Conservation (phyloP, 106 monocot species). For the Platanthera guangdongensis region DNA sequence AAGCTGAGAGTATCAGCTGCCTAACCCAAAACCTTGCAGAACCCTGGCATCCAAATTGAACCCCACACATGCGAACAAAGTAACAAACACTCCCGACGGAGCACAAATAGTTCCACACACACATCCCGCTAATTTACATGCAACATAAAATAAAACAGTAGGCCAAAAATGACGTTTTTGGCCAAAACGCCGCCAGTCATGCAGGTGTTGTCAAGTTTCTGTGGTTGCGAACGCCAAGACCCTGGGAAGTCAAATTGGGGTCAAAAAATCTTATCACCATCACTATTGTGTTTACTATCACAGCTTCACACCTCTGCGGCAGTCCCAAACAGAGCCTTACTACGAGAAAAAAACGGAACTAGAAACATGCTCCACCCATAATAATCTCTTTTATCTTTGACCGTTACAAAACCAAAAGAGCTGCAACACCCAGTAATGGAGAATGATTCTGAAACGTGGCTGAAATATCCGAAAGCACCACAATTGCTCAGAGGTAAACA, state of each 20-base stretch:
- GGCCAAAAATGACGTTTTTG: too few relatives aligned
- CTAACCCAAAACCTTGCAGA: conserved; percentile 21
- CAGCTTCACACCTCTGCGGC: not conserved
- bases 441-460: conserved; percentile 6
- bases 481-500: conserved; percentile 23
- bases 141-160: too few relatives aligned
- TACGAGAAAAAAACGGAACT: not conserved
- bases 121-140: too few relatives aligned
- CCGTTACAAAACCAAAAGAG: conserved; percentile 1
- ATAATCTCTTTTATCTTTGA: not conserved
- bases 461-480: conserved; percentile 17
- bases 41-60: conserved; percentile 25
- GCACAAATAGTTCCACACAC: not conserved
- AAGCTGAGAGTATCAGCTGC: conserved; percentile 6
- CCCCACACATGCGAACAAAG: conserved; percentile 39
- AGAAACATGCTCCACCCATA: too few relatives aligned
- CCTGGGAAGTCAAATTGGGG: too few relatives aligned
- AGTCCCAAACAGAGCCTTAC: not conserved
- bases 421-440: not conserved
- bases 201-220: too few relatives aligned
- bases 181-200: too few relatives aligned
- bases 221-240: too few relatives aligned
- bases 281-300: too few relatives aligned
- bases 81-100: not conserved
- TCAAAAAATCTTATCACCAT: too few relatives aligned